Base-by-base conservation (phyloP, 2,329 filamentous ascomycete genomes). In the Microdochium nivale region DNA sequence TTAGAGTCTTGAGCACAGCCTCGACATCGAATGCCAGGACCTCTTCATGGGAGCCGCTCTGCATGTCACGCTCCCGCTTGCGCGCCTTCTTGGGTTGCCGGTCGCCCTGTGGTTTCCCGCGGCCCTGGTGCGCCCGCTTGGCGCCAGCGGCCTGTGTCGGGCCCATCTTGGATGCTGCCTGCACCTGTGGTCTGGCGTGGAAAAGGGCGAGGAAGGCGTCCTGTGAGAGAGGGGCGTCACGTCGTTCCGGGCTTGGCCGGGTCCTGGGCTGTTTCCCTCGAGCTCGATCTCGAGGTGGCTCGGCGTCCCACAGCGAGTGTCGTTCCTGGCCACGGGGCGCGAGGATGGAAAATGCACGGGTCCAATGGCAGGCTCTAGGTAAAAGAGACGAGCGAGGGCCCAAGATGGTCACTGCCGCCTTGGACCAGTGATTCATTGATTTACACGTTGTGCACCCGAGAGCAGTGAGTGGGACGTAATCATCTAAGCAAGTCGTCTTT, bases 11-110 rank as follows among this genome's bases (percentile, higher is more conserved):
- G 47, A 80, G 67, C 24, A 86, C 66, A 3, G 73, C 72, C 49
- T 80, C 71, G 47, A 90, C 75, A 62, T 90, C 86, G 49, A 76
- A 67, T 48, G 78, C 70, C 47, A 90, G 71, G 47, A 89, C 81
- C 61, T 89, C 83, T 54, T 89, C 86, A 21, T 74, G 73, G 0
- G 82, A 81, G 9, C 81, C 84, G 55, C 79, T 79, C 43, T 78
- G 79, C 55, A 78, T 84, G 58, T 79, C 78, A 55, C 76, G 75
- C 61, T 81, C 77, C 52, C 76, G 75, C 73, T 80, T 82, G 37
- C 66, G 65, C 37, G 73, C 74, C 65, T 79, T 80, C 59, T 78
- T 78, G 50, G 70, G 64, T 56, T 71, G 69, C 60, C 49, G 52
- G 49, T 60, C 58, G n/a, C 14, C 21, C 24, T 47, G 24, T 13